phyloP scores from a whole-genome alignment of 129 eudicot genomes.

The Centaurea solstitialis region DNA sequence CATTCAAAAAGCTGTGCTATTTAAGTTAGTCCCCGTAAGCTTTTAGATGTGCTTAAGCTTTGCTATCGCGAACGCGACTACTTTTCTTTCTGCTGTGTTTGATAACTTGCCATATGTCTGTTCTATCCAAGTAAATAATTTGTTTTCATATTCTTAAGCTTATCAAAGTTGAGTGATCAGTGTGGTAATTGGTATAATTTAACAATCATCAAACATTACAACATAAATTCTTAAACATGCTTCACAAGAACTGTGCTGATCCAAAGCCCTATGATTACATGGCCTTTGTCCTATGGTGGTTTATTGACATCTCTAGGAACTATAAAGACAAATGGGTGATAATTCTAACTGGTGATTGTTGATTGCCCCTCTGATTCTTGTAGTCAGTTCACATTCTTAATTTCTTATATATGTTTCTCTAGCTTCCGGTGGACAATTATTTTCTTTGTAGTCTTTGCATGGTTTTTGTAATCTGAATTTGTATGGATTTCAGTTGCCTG shows the following conservation, averaged over 20 bases:
- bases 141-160: background rate
- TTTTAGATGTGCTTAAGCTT: background rate
- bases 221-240: background rate
- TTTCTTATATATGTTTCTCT: background rate
- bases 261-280: background rate
- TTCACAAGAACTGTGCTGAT: background rate
- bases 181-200: background rate
- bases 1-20: background rate
- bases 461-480: background rate
- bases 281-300: background rate
- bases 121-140: background rate
- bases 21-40: background rate
- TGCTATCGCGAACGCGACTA: background rate
- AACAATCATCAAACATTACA: background rate
- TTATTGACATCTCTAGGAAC: background rate
- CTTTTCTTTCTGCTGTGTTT: background rate
- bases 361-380: background rate
- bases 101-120: background rate
- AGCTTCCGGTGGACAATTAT: background rate
- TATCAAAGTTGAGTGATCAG: background rate
- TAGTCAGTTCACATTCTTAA: background rate
- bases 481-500: slow-evolving; percentile 66
- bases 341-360: background rate
- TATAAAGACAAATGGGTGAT: background rate
- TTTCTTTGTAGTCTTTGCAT: too few species aligned